Base-by-base conservation (phyloP, 1,139 yeast species). In the Torulaspora globosa region DNA sequence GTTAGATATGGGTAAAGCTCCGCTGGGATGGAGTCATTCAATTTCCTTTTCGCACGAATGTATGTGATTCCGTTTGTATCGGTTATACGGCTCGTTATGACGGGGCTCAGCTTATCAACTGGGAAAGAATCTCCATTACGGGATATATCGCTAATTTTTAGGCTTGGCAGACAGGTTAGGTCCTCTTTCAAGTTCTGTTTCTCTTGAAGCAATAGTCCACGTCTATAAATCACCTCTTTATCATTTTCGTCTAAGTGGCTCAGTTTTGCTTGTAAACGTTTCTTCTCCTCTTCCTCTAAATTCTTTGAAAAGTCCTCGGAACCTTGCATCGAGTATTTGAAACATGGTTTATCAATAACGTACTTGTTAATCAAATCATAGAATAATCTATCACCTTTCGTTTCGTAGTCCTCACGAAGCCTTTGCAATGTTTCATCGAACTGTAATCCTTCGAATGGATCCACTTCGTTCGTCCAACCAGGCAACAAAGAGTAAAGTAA, bases 261-360 rank as follows among this genome's bases (percentile, higher is more conserved):
- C 1, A 78, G 69, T 55, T 76, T 76, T 0, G 51, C 43, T 2
- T 70, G 60, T 36, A 92, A 68, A 46, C 87, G 74, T 1, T 54
- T 50, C 2, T 68, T 59, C 63, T 94, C 98, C 47, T 80, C 84
- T 5, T 8, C 68, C 68, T 40, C 84, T 67, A 11, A 65, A 61
- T 9, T 68, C 63, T 46, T 77, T 6, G 63, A 79, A 58, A 78
- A 85, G 2, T 71, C 60, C 31, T 72, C 78, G 37, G 75, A 72
- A 5, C 97, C 97, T 39, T 68, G 71, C 96, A 92, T 84, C 1
- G 82, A 74, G 62, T 84, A 92, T 55, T 76, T 79, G 62, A 89
- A 83, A 41, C 72, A 71, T 1, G 89, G 83, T 38, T 72, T 65
- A 8, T 70, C 65, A 32, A 82, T 63, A 32, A 90, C 63, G 41